Evolutionary conservation across 495 filamentous ascomycete genomes (phyloP).

Genomic region (Penicillium waksmanii): DNA sequence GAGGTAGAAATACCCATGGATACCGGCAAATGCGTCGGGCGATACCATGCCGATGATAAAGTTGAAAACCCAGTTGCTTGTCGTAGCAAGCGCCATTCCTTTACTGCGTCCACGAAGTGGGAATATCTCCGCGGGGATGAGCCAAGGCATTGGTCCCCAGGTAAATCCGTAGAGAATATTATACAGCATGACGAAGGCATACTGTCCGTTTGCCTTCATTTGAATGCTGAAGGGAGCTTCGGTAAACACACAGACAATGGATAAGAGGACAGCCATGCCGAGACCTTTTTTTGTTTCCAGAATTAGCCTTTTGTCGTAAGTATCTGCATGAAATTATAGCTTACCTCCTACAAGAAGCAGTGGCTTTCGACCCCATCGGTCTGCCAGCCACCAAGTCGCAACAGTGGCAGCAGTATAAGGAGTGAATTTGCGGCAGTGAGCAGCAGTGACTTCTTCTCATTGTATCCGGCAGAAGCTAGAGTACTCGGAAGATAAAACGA

Average conservation of each 20-base stretch:
- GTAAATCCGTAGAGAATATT: slow-evolving; percentile 33
- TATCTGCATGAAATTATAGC: neutral
- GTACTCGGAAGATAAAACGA: slow-evolving; percentile 39
- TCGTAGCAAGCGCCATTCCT: slow-evolving; percentile 69
- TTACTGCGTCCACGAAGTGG: slow-evolving; percentile 68
- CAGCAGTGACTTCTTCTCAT: slow-evolving; percentile 30
- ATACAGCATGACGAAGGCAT: slow-evolving; percentile 43
- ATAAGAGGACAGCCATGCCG: slow-evolving; percentile 29
- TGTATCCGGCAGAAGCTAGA: slow-evolving; percentile 31
- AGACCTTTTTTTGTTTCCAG: slow-evolving; percentile 16
- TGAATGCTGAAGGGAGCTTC: slow-evolving; percentile 23
- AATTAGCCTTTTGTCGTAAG: neutral
- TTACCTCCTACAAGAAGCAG: slow-evolving; percentile 37
- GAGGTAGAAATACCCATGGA: slow-evolving; percentile 68
- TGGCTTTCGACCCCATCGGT: slow-evolving; percentile 45
- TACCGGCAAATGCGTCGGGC: slow-evolving; percentile 63
- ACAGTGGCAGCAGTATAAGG: slow-evolving; percentile 39
- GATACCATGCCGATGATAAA: slow-evolving; percentile 76
- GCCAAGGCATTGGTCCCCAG: slow-evolving; percentile 78
- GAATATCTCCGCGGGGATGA: slow-evolving; percentile 73
- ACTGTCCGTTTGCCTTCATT: slow-evolving; percentile 30
- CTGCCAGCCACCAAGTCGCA: slow-evolving; percentile 32
- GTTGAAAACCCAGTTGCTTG: slow-evolving; percentile 79
- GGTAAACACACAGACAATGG: slow-evolving; percentile 34
- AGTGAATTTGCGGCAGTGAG: slow-evolving; percentile 33